A percentile compares a stretch with the other conserved stretches of the same genome.
These are phyloP conservation scores for Venturia carpophila DNA, from an alignment of 2,329 filamentous ascomycete species.

Conservation along the genomic window DNA sequence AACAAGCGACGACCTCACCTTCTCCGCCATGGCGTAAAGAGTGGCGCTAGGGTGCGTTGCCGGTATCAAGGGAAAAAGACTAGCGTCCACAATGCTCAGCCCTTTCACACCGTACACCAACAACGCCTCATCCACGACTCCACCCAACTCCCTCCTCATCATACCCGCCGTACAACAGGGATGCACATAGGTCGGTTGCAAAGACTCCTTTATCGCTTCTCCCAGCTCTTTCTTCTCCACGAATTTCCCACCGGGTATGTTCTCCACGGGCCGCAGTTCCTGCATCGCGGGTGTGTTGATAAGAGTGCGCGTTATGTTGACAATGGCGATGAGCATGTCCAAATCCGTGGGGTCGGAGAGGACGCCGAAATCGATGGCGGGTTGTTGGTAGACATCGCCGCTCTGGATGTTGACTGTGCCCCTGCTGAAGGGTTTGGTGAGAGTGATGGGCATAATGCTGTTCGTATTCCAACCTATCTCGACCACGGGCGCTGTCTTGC, in stretches of 20 bases:
- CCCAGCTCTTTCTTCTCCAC: conserved; percentile 25
- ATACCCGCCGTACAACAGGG: conserved; percentile 27
- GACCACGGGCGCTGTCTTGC: conserved; percentile 13
- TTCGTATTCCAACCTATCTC: conserved; percentile 14
- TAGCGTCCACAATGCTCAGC: conserved; percentile 24
- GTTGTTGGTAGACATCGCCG: not conserved
- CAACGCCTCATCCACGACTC: conserved; percentile 26
- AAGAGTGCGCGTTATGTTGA: conserved; percentile 22
- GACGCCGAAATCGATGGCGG: not conserved
- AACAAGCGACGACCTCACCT: not conserved
- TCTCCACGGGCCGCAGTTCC: conserved; percentile 25
- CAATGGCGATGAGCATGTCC: not conserved
- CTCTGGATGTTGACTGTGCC: conserved; percentile 30
- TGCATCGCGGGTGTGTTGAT: conserved; percentile 20
- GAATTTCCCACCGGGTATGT: conserved; percentile 24
- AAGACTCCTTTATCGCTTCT: conserved; percentile 23
- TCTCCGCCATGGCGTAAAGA: conserved; percentile 24
- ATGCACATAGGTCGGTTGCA: conserved; percentile 22
- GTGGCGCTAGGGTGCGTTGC: conserved; percentile 19
- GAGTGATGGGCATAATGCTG: not conserved
- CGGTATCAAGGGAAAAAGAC: conserved; percentile 22
- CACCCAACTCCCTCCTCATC: conserved; percentile 25
- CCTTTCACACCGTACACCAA: conserved; percentile 26
- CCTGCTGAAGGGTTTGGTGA: conserved; percentile 18
- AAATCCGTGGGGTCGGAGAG: conserved; percentile 6